A percentile compares a stretch with the other conserved stretches of the same genome.
Conservation (phyloP, 257 asterid genomes). For the Lithospermum erythrorhizon region DNA sequence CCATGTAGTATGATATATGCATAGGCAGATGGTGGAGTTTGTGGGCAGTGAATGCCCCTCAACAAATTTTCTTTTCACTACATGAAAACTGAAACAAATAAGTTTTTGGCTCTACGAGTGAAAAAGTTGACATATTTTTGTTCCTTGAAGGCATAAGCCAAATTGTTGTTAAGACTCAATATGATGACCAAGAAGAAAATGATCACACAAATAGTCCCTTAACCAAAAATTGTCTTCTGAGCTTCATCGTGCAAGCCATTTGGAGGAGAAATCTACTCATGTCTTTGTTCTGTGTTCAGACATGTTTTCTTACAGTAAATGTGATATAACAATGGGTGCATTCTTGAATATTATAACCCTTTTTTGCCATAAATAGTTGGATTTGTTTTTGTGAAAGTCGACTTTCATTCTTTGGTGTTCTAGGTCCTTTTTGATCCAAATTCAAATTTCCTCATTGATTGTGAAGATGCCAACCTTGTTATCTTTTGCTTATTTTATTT, state of each 20-base stretch:
- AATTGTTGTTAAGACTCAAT: background rate
- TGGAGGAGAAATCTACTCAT: too few relatives aligned
- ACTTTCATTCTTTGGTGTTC: background rate
- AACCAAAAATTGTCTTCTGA: background rate
- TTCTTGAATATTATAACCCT: background rate
- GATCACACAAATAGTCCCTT: too few relatives aligned
- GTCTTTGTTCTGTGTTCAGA: too few relatives aligned
- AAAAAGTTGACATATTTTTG: background rate
- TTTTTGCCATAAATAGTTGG: background rate
- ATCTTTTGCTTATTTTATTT: too few relatives aligned
- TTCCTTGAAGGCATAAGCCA: background rate
- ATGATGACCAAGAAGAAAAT: background rate
- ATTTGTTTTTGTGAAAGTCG: background rate
- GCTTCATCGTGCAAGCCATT: background rate
- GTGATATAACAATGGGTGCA: too few relatives aligned
- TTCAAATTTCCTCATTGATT: background rate
- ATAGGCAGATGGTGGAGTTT: background rate
- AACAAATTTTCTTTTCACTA: too few relatives aligned
- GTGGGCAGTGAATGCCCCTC: too few relatives aligned
- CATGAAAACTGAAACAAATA: too few relatives aligned
- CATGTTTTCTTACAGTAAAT: too few relatives aligned
- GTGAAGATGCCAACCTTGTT: background rate
- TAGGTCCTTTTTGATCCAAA: background rate
- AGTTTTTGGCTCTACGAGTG: background rate
- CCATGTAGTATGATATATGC: too few relatives aligned